Evolutionary conservation across 75 land plant species (phyloP).

Genomic region (Pseudotsuga menziesii): DNA sequence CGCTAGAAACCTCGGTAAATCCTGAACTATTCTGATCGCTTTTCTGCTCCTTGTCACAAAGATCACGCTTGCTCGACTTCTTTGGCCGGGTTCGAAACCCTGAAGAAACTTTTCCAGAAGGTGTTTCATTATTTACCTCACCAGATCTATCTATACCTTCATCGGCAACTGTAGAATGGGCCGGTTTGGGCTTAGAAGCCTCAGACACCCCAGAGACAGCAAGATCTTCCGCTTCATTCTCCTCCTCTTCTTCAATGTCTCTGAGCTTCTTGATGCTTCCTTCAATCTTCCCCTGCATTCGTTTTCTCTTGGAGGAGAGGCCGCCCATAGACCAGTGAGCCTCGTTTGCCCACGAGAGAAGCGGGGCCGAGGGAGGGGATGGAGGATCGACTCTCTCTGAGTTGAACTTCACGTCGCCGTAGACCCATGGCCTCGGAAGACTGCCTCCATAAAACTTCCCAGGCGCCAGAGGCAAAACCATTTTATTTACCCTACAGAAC

Average conservation of each 20-base stretch:
- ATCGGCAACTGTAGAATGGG: not conserved
- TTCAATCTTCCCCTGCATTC: slow-evolving; percentile 82
- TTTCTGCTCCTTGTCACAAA: not conserved
- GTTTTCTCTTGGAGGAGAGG: slow-evolving; percentile 48
- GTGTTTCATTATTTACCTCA: not conserved
- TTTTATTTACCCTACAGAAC: not conserved
- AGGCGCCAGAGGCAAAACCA: slow-evolving; percentile 9
- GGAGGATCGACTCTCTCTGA: slow-evolving; percentile 72
- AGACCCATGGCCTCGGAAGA: slow-evolving; percentile 79
- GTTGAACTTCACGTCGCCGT: slow-evolving; percentile 52
- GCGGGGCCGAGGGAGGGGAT: slow-evolving; percentile 43
- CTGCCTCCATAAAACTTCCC: slow-evolving; percentile 75
- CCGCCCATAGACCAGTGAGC: slow-evolving; percentile 98
- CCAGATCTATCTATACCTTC: not conserved
- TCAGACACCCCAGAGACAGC: not conserved
- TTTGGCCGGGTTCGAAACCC: not conserved
- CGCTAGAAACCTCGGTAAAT: not conserved
- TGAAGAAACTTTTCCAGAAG: not conserved
- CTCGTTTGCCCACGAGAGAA: slow-evolving; percentile 76
- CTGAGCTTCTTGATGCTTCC: slow-evolving; percentile 63
- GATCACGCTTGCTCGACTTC: not conserved
- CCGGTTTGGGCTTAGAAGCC: not conserved
- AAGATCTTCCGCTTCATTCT: slow-evolving; percentile 13
- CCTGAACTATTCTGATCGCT: not conserved
- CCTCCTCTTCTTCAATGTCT: slow-evolving; percentile 20